These are phyloP conservation scores for Aspergillus viridinutans DNA, from an alignment of 2,329 filamentous ascomycete species.

Conservation along the genomic window DNA sequence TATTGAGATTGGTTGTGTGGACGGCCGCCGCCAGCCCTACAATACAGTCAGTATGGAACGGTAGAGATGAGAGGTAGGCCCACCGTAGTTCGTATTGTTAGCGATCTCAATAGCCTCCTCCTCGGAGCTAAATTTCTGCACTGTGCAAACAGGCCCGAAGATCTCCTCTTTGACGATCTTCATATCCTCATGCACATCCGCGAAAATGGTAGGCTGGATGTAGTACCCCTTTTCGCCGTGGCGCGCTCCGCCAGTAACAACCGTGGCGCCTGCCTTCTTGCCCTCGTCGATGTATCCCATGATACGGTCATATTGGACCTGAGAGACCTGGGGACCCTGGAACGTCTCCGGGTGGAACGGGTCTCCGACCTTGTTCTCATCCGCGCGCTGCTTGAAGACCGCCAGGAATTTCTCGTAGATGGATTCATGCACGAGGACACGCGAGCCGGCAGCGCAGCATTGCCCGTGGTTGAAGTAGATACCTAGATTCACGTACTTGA, in stretches of 20 bases:
- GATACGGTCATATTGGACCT: slow-evolving; percentile 81
- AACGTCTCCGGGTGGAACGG: slow-evolving; percentile 73
- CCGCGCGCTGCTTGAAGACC: slow-evolving; percentile 71
- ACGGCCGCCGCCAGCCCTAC: slow-evolving; percentile 63
- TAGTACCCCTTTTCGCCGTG: slow-evolving; percentile 78
- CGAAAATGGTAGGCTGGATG: slow-evolving; percentile 80
- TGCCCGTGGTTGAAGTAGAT: slow-evolving; percentile 27
- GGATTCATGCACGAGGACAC: slow-evolving; percentile 21
- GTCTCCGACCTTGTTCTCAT: slow-evolving; percentile 72
- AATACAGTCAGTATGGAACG: background rate
- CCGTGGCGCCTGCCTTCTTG: slow-evolving; percentile 59
- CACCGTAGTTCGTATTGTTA: slow-evolving; percentile 68
- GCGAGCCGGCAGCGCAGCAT: slow-evolving; percentile 24
- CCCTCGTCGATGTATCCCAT: slow-evolving; percentile 66
- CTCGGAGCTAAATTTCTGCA: slow-evolving; percentile 70
- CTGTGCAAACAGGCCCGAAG: slow-evolving; percentile 72
- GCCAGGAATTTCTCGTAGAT: slow-evolving; percentile 54
- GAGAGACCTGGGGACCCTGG: slow-evolving; percentile 79
- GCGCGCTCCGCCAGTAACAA: slow-evolving; percentile 64
- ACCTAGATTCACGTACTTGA: slow-evolving; percentile 24
- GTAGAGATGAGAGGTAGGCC: background rate
- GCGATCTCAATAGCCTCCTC: slow-evolving; percentile 64
- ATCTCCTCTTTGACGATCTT: slow-evolving; percentile 74
- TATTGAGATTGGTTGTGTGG: slow-evolving; percentile 75
- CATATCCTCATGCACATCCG: slow-evolving; percentile 65